A percentile compares a stretch with the other conserved stretches of the same genome.
phyloP scores from a whole-genome alignment of 345 rosid genomes.

The Arabis alpina region DNA sequence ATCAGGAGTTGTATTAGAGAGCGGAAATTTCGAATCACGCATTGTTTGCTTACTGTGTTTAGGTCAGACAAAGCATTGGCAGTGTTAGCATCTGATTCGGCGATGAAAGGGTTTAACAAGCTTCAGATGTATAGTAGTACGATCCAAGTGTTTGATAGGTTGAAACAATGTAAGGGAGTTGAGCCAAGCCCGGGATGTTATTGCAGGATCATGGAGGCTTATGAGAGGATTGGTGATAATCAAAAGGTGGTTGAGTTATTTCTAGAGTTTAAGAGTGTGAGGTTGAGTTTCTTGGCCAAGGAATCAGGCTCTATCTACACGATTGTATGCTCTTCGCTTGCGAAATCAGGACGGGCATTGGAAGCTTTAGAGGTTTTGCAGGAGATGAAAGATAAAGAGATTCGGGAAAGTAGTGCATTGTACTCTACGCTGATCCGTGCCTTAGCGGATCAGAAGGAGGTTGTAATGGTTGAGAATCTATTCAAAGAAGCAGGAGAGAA shows the following conservation, averaged over 20 bases:
- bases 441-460: conserved; percentile 51
- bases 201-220: conserved; percentile 71
- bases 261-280: conserved; percentile 55
- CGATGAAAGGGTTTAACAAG: conserved; percentile 79
- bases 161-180: conserved; percentile 51
- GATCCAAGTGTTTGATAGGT: conserved; percentile 49
- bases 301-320: conserved; percentile 47
- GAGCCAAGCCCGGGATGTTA: conserved; percentile 59
- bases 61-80: conserved; percentile 47
- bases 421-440: conserved; percentile 63
- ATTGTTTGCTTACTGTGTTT: conserved; percentile 55
- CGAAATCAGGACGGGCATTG: conserved; percentile 61
- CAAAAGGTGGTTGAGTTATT: conserved; percentile 62
- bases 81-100: conserved; percentile 59
- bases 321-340: conserved; percentile 57
- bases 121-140: conserved; percentile 82
- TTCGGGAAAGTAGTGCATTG: conserved; percentile 48
- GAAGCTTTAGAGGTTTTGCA: conserved; percentile 66
- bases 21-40: conserved; percentile 58
- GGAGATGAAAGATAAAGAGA: conserved; percentile 61
- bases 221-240: conserved; percentile 51
- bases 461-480: conserved; percentile 54
- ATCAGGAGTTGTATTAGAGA: conserved; percentile 58
- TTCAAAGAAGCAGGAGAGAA: conserved; percentile 64
- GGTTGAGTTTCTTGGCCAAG: conserved; percentile 44